These are phyloP conservation scores for Furcasterigmium furcatum DNA, from an alignment of 2,329 filamentous ascomycete species.

Conservation along the genomic window DNA sequence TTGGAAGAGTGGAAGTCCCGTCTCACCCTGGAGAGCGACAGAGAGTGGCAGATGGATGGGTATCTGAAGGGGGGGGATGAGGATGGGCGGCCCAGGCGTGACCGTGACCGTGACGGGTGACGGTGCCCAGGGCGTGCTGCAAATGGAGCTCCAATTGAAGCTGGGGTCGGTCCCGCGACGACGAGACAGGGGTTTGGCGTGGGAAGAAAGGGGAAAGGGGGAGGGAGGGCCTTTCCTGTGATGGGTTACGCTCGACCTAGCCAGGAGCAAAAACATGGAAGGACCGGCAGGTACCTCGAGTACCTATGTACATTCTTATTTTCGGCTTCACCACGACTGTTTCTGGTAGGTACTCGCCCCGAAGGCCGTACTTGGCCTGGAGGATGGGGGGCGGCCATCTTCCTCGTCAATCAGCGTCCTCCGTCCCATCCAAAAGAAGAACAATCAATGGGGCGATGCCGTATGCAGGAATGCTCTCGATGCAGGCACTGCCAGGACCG, in stretches of 20 bases:
- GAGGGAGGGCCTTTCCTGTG: not conserved
- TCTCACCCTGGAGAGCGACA: not conserved
- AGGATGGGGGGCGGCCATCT: too few species aligned
- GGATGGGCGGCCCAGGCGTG: slow-evolving; percentile 1
- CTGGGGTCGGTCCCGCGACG: too few species aligned
- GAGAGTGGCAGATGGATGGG: not conserved
- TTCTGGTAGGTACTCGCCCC: too few species aligned
- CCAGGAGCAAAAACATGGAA: too few species aligned
- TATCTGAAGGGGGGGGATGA: not conserved
- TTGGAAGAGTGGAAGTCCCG: not conserved
- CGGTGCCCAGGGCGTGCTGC: too few species aligned
- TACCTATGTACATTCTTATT: too few species aligned
- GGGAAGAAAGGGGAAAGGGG: not conserved
- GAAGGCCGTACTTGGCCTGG: too few species aligned
- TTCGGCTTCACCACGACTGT: too few species aligned
- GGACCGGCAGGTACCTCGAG: too few species aligned
- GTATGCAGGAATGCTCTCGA: slow-evolving; percentile 1
- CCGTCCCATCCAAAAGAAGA: not conserved
- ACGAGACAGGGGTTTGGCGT: not conserved
- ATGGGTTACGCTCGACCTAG: too few species aligned
- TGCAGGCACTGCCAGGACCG: slow-evolving; percentile 1
- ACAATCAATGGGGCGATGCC: not conserved
- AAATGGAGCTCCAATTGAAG: not conserved
- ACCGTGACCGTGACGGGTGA: too few species aligned
- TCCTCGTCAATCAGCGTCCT: too few species aligned